Conservation (phyloP, 495 filamentous ascomycete species). For the Tuber indicum region DNA sequence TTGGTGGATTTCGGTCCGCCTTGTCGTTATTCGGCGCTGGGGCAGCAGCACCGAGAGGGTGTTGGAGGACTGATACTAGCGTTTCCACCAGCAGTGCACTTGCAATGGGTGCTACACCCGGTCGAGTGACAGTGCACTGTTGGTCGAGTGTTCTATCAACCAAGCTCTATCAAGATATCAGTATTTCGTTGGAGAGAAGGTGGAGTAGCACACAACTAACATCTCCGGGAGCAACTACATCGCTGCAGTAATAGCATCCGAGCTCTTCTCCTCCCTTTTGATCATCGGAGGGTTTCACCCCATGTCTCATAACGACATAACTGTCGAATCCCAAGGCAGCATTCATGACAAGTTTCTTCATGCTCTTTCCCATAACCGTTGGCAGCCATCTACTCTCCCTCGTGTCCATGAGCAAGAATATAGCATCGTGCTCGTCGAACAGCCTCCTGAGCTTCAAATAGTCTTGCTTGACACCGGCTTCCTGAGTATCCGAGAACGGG, state of each 20-base stretch:
- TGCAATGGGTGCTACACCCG: constrained; percentile 84
- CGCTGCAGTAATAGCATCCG: constrained; percentile 97
- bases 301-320: constrained; percentile 95
- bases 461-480: constrained; percentile 58
- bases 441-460: constrained; percentile 67
- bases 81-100: constrained; percentile 89
- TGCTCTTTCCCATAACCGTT: constrained; percentile 92
- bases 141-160: constrained; percentile 93
- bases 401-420: constrained; percentile 95
- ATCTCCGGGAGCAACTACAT: constrained; percentile 90
- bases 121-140: constrained; percentile 94
- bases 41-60: constrained; percentile 51
- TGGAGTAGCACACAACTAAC: constrained; percentile 52
- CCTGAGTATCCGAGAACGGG: constrained; percentile 59
- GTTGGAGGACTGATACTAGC: constrained; percentile 79
- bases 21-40: constrained; percentile 38
- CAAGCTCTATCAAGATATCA: constrained; percentile 64
- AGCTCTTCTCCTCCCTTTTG: constrained; percentile 54
- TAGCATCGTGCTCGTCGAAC: constrained; percentile 79
- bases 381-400: constrained; percentile 91
- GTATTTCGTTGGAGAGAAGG: constrained; percentile 30
- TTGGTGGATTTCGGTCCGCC: constrained; percentile 52
- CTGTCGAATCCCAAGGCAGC: constrained; percentile 93
- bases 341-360: constrained; percentile 92
- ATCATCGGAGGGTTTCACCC: constrained; percentile 48